Evolutionary conservation across 352 stramenopile genomes (phyloP), one percentile per base, ranked within the genome.

Genomic region (Globisporangium barbulae): DNA sequence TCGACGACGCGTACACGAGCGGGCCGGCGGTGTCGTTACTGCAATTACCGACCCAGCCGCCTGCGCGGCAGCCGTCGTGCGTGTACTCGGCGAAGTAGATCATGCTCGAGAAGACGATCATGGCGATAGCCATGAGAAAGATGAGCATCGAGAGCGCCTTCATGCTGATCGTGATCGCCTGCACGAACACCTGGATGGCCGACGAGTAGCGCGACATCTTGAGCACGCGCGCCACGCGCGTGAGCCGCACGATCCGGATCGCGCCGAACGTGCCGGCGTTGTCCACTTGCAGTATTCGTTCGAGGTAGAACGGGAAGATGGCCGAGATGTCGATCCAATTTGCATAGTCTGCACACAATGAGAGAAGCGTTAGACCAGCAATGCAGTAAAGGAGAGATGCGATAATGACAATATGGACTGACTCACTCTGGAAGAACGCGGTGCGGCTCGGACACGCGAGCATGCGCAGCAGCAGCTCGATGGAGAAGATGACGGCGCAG

Each of bases 161-260:
- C 33, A 89, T 79, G 44, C 81, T 91, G 45, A 91, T 79, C 15
- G 70, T 61, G 53, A 93, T 88, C 17, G 85, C 82, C 58, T 89
- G 78, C 5, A 85, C 75, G 50, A 96, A 96, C 33, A 93, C 81
- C 56, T 90, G 81, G 67, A 96, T 94, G 22, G 85, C 88, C 7
- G 83, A 91, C 12, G 88, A 91, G 55, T 96, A 95, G 13, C 86
- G 79, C 21, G 86, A 94, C 71, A 96, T 90, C 67, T 96, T 96
- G 45, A 97, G 72, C 21, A 97, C 85, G 12, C 89, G 81, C 1
- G 85, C 81, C 1, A 97, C 85, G 12, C 89, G 83, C 8, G 81
- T 87, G 53, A 97, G 83, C 2, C 89, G 85, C 7, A 96, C 80
- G 44, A 97, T 90, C 35, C 89, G 78, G 53, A 97, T 84, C 17